Base-by-base conservation (phyloP, 2,329 filamentous ascomycete genomes). In the Claviceps sorghi region DNA sequence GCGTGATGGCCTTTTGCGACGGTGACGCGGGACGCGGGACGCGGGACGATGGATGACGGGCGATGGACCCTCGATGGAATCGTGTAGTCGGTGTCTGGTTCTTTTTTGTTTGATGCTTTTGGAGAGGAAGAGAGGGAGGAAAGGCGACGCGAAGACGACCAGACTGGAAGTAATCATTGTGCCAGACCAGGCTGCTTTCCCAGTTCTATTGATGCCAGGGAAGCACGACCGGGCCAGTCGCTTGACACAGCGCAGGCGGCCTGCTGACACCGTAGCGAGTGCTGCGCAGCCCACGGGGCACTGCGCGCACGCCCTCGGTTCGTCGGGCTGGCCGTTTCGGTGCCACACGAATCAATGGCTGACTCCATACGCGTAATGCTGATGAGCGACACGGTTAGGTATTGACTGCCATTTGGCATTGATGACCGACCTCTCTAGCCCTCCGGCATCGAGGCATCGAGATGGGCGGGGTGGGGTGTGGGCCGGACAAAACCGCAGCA, bases 1-100 rank as follows among this genome's bases (percentile, higher is more conserved):
- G 72, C 15, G 36, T 17, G 75, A 79, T 69, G 67, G 74, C 75
- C 76, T 67, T 45, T 69, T 1, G 3, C 26, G 72, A 75, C 77
- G 77, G 77, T 77, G 77, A 80, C 77, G 75, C 77, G 76, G 77
- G 76, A 26, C 77, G 75, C 77, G 76, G 77, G 76, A 26, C 26
- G 26, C 3, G 5, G 26, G 26, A 5, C 26, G 26, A 26, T 26
- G 26, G 26, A 26, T 5, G 26, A 26, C 26, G 26, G 26, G 26
- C 26, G 26, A 26, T 26, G 26, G 77, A 76, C 72, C 77, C 76
- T 77, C 69, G 67, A 67, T 72, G 64, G 68, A 72, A 70, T 69
- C 65, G 67, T 72, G 67, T 67, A 72, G 71, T 71, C 73, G 72
- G 68, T 66, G 68, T 71, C 70, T 55, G 62, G 64, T 69, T 70